A percentile compares a stretch with the other conserved stretches of the same genome.
phyloP scores from a whole-genome alignment of 148 eudicot species.

The Camellia lanceoleosa region DNA sequence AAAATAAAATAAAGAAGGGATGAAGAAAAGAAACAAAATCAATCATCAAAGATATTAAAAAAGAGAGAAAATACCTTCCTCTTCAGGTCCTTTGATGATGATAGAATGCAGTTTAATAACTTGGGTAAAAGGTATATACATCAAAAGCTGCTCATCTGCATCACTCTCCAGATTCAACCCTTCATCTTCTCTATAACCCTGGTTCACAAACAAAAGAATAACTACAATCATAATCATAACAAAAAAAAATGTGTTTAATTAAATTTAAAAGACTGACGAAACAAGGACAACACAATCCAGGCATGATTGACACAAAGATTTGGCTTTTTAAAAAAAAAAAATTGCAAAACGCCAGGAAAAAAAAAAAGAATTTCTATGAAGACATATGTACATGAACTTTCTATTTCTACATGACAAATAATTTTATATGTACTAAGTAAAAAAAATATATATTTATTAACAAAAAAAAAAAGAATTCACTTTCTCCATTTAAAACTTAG shows the following conservation, averaged over 20 bases:
- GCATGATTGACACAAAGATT: too few species aligned
- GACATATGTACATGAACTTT: neutral
- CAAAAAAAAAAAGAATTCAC: too few species aligned
- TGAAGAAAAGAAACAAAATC: neutral
- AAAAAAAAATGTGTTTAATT: too few species aligned
- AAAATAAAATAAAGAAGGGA: neutral
- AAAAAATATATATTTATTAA: neutral
- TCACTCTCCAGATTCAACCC: slow-evolving; percentile 88
- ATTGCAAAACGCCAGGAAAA: too few species aligned
- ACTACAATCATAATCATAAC: neutral
- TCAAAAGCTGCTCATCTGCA: slow-evolving; percentile 94
- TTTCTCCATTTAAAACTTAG: too few species aligned
- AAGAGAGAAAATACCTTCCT: slow-evolving; percentile 58
- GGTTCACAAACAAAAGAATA: slow-evolving; percentile 20
- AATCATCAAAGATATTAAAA: neutral
- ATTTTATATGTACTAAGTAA: neutral
- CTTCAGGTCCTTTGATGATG: slow-evolving; percentile 75
- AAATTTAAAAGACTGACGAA: too few species aligned
- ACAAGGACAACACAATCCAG: too few species aligned
- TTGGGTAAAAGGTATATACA: slow-evolving; percentile 84
- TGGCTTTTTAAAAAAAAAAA: neutral
- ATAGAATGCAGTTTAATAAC: slow-evolving; percentile 86
- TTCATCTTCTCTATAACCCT: slow-evolving; percentile 98
- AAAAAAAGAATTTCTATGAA: neutral
- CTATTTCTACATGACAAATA: neutral